These are phyloP conservation scores for Colletotrichum siamense DNA, from an alignment of 2,329 filamentous ascomycete genomes.

Conservation along the genomic window DNA sequence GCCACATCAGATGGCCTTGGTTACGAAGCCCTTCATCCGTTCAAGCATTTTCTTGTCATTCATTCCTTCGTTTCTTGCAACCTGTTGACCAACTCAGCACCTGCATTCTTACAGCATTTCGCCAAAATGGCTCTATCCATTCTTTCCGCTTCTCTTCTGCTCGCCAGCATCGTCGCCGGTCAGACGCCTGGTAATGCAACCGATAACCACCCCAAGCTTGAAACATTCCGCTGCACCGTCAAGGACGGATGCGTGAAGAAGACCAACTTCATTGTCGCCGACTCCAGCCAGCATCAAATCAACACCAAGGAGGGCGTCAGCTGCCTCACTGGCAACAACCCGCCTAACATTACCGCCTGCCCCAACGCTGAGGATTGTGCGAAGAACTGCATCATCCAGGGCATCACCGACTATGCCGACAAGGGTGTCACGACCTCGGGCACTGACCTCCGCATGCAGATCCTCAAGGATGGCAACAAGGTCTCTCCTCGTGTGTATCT, in stretches of 20 bases:
- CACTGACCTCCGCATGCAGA: conserved; percentile 29
- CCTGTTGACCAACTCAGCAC: conserved; percentile 7
- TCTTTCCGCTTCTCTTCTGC: conserved; percentile 12
- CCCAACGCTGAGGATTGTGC: conserved; percentile 51
- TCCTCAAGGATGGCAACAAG: conserved; percentile 27
- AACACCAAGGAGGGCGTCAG: conserved; percentile 27
- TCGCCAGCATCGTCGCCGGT: conserved; percentile 5
- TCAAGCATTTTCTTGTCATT: not conserved
- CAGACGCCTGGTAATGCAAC: conserved; percentile 21
- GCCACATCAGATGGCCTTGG: not conserved
- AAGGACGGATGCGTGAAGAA: conserved; percentile 50
- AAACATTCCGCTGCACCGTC: conserved; percentile 56
- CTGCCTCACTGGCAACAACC: conserved; percentile 30
- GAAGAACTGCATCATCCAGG: conserved; percentile 56
- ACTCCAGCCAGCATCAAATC: conserved; percentile 47
- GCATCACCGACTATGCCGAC: conserved; percentile 48
- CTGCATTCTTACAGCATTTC: not conserved
- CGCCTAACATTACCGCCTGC: conserved; percentile 44
- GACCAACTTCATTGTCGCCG: conserved; percentile 56
- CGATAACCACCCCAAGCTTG: conserved; percentile 54
- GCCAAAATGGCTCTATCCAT: conserved; percentile 9
- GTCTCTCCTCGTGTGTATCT: conserved; percentile 59
- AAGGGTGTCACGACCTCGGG: conserved; percentile 32
- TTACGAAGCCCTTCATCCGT: not conserved
- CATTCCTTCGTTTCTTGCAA: not conserved